These are phyloP conservation scores for Leccinum imitatum DNA, from an alignment of 768 basidiomycete species.

Conservation along the genomic window DNA sequence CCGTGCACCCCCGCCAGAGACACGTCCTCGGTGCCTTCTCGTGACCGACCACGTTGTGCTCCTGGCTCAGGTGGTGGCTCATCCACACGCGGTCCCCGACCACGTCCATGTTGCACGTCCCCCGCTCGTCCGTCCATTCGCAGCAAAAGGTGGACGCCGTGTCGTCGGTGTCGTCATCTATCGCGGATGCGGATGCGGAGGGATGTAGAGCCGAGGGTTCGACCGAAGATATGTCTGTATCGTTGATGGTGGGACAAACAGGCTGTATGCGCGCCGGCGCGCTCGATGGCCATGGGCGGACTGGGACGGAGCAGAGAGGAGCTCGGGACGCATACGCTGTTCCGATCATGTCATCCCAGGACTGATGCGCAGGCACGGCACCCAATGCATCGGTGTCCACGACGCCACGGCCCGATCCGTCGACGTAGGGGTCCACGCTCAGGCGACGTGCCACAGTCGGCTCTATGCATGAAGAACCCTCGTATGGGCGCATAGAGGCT, in stretches of 20 bases:
- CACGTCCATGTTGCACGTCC: constrained; percentile 22
- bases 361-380: not conserved
- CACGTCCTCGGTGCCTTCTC: constrained; percentile 17
- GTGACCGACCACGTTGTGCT: constrained; percentile 21
- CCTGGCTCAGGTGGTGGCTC: constrained; percentile 22
- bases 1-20: constrained; percentile 24
- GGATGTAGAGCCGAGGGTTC: not conserved
- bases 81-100: constrained; percentile 22
- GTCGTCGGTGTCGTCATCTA: constrained; percentile 5
- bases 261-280: not conserved
- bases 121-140: constrained; percentile 24
- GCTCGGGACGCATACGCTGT: not conserved
- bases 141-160: constrained; percentile 11
- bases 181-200: no score
- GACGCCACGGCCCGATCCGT: not conserved
- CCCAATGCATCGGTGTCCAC: not conserved
- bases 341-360: constrained; percentile 10
- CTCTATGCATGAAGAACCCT: not conserved
- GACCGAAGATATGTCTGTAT: not conserved
- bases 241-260: not conserved
- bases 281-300: not conserved
- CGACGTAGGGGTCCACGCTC: not conserved
- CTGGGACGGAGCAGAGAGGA: not conserved
- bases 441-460: not conserved
- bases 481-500: not conserved